phyloP scores from a whole-genome alignment of 2,329 filamentous ascomycete species.

The Emergomyces pasteurianus region DNA sequence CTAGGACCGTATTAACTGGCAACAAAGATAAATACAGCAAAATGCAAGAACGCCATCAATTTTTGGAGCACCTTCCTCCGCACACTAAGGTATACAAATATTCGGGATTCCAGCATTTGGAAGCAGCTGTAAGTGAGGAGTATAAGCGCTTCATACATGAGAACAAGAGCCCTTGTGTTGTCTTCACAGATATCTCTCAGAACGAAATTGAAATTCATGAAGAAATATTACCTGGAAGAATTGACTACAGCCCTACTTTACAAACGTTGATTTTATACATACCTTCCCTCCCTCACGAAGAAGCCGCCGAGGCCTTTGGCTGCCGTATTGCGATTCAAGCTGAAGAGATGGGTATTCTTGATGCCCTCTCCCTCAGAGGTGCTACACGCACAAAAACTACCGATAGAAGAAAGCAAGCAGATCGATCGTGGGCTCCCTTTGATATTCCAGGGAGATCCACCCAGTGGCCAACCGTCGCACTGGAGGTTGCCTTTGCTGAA shows the following conservation, averaged over 20 bases:
- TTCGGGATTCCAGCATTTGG: neutral
- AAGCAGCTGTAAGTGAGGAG: neutral
- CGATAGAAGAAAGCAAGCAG: neutral
- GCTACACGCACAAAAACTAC: neutral
- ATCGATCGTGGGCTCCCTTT: neutral
- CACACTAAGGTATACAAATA: neutral
- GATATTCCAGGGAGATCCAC: neutral
- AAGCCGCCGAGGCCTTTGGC: neutral
- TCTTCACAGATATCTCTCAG: neutral
- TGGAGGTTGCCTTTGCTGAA: neutral
- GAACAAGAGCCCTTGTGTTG: neutral
- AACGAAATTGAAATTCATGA: neutral
- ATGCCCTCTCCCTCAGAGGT: neutral
- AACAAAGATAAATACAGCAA: neutral
- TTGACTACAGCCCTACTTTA: neutral
- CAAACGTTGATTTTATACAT: neutral
- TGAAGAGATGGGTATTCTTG: neutral
- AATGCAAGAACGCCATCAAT: neutral
- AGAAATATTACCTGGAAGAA: neutral
- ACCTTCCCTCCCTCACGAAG: neutral
- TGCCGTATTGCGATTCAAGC: neutral
- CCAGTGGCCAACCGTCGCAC: slow-evolving; percentile 1
- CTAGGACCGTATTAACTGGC: neutral
- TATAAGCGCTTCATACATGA: neutral
- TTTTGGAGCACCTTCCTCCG: neutral